Conservation (phyloP, 169 alveolate genomes). For the Theileria annulata region DNA sequence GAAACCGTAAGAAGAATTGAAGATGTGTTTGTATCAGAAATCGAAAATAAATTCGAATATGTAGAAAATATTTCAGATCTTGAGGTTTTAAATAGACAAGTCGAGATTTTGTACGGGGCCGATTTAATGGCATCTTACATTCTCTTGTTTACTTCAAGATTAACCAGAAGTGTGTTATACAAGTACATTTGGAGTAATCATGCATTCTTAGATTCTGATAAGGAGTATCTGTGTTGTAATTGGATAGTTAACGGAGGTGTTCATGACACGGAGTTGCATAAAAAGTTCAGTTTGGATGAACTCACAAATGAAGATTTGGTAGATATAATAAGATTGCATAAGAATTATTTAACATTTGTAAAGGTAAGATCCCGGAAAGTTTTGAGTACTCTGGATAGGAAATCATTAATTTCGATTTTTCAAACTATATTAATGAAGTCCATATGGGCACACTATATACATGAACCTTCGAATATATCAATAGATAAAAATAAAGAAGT, state of each 20-base stretch:
- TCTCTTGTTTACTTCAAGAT: constrained; percentile 29
- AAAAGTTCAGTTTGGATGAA: constrained; percentile 11
- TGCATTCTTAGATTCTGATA: constrained; percentile 49
- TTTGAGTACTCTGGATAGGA: constrained; percentile 37
- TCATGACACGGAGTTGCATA: constrained; percentile 52
- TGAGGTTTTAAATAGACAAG: constrained; percentile 37
- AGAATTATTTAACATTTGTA: constrained; percentile 53
- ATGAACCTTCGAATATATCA: constrained; percentile 6
- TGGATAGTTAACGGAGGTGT: constrained; percentile 58
- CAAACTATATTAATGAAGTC: constrained; percentile 54
- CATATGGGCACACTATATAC: constrained; percentile 51
- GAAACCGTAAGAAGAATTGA: constrained; percentile 33
- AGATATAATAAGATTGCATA: constrained; percentile 55
- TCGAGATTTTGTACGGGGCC: constrained; percentile 45
- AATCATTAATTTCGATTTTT: constrained; percentile 46
- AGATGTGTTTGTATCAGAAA: constrained; percentile 40
- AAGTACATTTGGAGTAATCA: constrained; percentile 47
- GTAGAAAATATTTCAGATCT: constrained; percentile 38
- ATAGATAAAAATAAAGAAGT: background rate
- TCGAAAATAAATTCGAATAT: constrained; percentile 13
- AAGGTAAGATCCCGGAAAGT: constrained; percentile 51
- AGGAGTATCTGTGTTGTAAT: constrained; percentile 59
- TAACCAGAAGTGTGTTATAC: constrained; percentile 41
- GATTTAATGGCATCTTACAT: constrained; percentile 64
- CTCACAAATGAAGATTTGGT: constrained; percentile 42